Percentiles rank a stretch among this genome's conserved stretches.
Conservation (phyloP, 805 yeast species). For the Spencermartinsiella europaea region DNA sequence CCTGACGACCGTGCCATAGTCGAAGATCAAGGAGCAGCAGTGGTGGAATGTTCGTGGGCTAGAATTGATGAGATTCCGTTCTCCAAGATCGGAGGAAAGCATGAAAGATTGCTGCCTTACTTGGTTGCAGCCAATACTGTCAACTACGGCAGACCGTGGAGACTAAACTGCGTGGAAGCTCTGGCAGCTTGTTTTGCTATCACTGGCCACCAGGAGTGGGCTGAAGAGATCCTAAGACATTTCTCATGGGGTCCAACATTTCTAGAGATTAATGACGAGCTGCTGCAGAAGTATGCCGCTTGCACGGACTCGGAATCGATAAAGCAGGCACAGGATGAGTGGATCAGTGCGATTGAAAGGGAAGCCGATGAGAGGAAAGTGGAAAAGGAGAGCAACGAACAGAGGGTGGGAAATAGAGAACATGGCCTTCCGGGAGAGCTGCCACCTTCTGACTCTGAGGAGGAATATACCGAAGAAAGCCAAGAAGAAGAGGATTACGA, state of each 20-base stretch:
- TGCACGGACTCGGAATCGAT: slow-evolving; percentile 82
- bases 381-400: slow-evolving; percentile 38
- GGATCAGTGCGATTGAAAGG: slow-evolving; percentile 60
- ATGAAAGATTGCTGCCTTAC: slow-evolving; percentile 84
- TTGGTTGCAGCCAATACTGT: slow-evolving; percentile 96
- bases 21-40: slow-evolving; percentile 85
- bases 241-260: slow-evolving; percentile 95
- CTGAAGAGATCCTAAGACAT: slow-evolving; percentile 63
- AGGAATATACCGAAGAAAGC: slow-evolving; percentile 11
- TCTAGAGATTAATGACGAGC: slow-evolving; percentile 72
- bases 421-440: slow-evolving; percentile 35
- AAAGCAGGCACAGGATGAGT: slow-evolving; percentile 62
- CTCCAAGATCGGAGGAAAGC: slow-evolving; percentile 80
- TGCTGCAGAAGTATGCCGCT: slow-evolving; percentile 64
- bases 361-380: slow-evolving; percentile 28
- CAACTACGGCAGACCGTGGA: slow-evolving; percentile 95
- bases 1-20: slow-evolving; percentile 79
- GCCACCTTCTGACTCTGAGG: slow-evolving; percentile 26
- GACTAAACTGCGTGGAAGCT: slow-evolving; percentile 93
- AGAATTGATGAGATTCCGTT: slow-evolving; percentile 96
- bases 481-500: slow-evolving; percentile 9
- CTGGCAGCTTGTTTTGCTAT: slow-evolving; percentile 95
- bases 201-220: slow-evolving; percentile 89
- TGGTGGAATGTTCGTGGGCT: slow-evolving; percentile 99
- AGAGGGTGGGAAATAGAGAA: slow-evolving; percentile 68